Evolutionary conservation across 306 rosid species (phyloP).

Genomic region (Prunus persica): DNA sequence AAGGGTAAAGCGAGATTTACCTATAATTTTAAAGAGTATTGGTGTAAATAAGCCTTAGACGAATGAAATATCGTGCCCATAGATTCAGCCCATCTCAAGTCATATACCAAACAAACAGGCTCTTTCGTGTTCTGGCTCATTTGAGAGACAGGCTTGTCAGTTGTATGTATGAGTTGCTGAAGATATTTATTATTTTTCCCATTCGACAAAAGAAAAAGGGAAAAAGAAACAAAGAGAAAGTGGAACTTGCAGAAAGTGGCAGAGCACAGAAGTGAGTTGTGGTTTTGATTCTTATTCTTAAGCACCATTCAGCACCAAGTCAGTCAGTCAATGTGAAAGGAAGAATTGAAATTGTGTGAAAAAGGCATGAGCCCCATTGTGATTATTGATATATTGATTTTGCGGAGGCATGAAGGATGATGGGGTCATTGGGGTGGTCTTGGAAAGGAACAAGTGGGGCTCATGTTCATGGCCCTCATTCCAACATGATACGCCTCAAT

Average conservation of each 20-base stretch:
- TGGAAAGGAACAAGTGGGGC: neutral
- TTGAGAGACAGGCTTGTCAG: neutral
- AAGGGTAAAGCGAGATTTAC: accelerated
- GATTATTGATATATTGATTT: too few species aligned
- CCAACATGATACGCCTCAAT: neutral
- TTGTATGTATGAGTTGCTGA: neutral
- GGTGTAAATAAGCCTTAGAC: too few species aligned
- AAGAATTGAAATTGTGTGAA: neutral
- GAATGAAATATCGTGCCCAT: neutral
- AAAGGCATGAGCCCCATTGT: neutral
- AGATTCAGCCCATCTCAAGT: neutral
- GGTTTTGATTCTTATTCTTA: neutral
- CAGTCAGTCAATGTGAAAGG: neutral
- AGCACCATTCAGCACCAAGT: neutral
- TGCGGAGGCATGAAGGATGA: neutral
- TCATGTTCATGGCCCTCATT: neutral
- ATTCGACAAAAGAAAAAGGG: neutral
- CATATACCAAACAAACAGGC: neutral
- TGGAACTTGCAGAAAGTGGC: neutral
- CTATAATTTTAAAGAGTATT: accelerated
- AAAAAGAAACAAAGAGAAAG: neutral
- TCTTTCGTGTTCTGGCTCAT: neutral
- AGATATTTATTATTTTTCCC: neutral
- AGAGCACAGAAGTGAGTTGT: neutral
- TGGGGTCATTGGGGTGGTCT: too few species aligned